A percentile compares a stretch with the other conserved stretches of the same genome.
These are phyloP conservation scores for Thalassiosira delicatula DNA, from an alignment of 352 stramenopile species.

Conservation along the genomic window DNA sequence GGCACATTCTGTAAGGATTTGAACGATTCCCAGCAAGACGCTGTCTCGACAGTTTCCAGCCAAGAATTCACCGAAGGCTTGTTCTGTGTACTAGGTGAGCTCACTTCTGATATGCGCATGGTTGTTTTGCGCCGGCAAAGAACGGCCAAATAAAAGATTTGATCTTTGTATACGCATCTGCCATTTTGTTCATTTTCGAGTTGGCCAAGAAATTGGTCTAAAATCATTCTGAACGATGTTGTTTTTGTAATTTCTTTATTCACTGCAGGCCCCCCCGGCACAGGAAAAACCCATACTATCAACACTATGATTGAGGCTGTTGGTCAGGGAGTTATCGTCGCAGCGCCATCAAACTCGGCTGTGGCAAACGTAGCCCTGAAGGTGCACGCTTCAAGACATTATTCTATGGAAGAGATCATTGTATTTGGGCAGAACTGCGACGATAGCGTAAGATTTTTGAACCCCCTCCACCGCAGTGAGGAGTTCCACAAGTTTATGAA, in stretches of 20 bases:
- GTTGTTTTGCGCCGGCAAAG: too few relatives aligned
- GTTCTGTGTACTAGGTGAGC: conserved; percentile 44
- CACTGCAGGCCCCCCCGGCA: conserved; percentile 5
- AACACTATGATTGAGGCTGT: conserved; percentile 39
- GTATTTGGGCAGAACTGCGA: conserved; percentile 56
- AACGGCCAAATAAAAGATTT: too few relatives aligned
- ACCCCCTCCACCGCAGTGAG: conserved; percentile 37
- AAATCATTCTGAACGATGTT: too few relatives aligned
- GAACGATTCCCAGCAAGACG: conserved; percentile 50
- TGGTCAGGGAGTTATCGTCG: conserved; percentile 35
- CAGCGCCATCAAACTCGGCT: conserved; percentile 58
- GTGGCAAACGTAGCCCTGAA: conserved; percentile 59
- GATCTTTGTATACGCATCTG: too few relatives aligned
- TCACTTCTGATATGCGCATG: conserved; percentile 26
- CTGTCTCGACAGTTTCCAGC: conserved; percentile 36
- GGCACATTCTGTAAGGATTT: conserved; percentile 15
- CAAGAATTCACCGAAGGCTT: conserved; percentile 30
- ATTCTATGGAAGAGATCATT: conserved; percentile 32
- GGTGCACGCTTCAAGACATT: conserved; percentile 22
- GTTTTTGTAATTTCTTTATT: too few relatives aligned
- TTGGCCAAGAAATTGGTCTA: too few relatives aligned
- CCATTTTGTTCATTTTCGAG: too few relatives aligned
- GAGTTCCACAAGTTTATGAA: conserved; percentile 48
- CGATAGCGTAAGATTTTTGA: conserved; percentile 53
- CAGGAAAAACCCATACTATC: conserved; percentile 33